Base-by-base conservation (phyloP, 139 green algal genomes). In the Haematococcus sp. region DNA sequence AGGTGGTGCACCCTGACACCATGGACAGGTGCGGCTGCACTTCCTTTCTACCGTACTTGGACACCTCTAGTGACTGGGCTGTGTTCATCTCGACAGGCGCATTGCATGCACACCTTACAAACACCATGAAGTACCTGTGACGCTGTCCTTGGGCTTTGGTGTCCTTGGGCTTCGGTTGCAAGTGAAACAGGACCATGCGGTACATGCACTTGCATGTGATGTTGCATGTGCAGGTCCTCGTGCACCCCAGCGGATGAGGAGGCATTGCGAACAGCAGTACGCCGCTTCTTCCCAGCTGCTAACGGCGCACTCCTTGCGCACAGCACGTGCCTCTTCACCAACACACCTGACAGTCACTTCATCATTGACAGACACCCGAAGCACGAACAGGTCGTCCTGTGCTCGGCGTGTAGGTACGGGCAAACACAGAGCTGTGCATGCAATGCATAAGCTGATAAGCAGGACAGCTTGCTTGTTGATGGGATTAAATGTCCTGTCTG, bases 331-430 rank as follows among this genome's bases (percentile, higher is more conserved):
- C 81, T 92, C 75, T 97, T 95, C 73, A 94, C 87, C 33, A 93
- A 93, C 83, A 95, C 88, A 0, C 85, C 86, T 0, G 90, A 95
- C 59, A 31, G 46, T 0, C 81, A 94, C 68, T 97, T 97, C 71
- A 79, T 97, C 15, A 74, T 97, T 9, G 92, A 97, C 69, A 28
- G 51, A 1, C 90, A 94, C 73, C 92, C 90, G 0, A 4, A 17
- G 1, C 70, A 89, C 23, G 75, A 75, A 7, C 88, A 96, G 86
- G 91, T 92, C 52, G 44, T 52, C 11, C 40, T 66, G n/a, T 73
- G 49, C 32, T 61, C 33, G 23, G 52, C 72, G 34, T 73, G 28
- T 3, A 68, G 30, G 1, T 30, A 20, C 3, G 34, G 7, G 40
- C n/a, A n/a, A n/a, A n/a, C n/a, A n/a, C n/a, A n/a, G n/a, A n/a